phyloP scores from a whole-genome alignment of 495 filamentous ascomycete species.

The Penicillium cinerascens region DNA sequence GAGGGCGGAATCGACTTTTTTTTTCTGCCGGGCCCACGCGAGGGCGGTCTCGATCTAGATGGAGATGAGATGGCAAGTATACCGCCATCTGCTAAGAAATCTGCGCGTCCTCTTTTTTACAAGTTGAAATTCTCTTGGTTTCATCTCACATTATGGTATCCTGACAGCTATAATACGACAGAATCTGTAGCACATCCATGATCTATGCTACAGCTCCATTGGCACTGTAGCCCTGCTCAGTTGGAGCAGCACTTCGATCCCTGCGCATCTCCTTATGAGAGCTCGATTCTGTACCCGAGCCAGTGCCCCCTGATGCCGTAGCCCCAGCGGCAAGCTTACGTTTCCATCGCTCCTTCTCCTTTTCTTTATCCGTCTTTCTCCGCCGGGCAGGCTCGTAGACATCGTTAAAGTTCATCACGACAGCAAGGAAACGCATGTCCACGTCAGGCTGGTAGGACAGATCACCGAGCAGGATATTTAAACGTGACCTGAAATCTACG shows the following conservation, averaged over 20 bases:
- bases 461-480: constrained; percentile 84
- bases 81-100: no score
- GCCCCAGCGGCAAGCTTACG: constrained; percentile 20
- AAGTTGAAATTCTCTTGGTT: no score
- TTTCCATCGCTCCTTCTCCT: constrained; percentile 24
- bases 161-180: background rate
- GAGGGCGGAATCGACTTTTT: constrained; percentile 13
- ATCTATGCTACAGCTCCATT: constrained; percentile 1
- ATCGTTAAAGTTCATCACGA: constrained; percentile 99
- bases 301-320: constrained; percentile 7
- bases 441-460: constrained; percentile 89
- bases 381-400: constrained; percentile 75
- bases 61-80: background rate
- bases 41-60: constrained; percentile 1
- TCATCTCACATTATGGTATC: constrained; percentile 17
- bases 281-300: constrained; percentile 15
- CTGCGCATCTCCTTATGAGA: constrained; percentile 12
- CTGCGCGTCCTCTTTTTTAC: no score
- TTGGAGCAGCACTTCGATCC: constrained; percentile 7
- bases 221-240: constrained; percentile 1
- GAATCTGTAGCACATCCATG: background rate
- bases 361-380: constrained; percentile 46
- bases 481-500: constrained; percentile 64
- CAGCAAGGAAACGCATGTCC: constrained; percentile 91
- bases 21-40: constrained; percentile 12